phyloP scores from a whole-genome alignment of 176 grass and related monocot genomes.

The Puya raimondii region DNA sequence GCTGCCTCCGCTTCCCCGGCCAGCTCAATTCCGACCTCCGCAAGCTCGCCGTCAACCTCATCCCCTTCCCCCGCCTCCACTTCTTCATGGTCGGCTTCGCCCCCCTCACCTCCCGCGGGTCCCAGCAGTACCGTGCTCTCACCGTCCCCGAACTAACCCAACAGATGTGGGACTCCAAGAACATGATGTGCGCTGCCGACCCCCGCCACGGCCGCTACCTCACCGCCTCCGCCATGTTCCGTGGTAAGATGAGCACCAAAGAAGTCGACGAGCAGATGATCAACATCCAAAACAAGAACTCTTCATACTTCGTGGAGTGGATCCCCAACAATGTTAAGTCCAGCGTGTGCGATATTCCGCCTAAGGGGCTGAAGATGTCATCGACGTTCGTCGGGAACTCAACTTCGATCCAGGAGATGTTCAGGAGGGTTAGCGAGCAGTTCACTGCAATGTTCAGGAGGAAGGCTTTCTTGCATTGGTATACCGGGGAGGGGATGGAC shows the following conservation, averaged over 20 bases:
- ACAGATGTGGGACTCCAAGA: constrained; percentile 96
- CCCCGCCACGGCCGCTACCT: constrained; percentile 87
- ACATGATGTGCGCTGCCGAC: constrained; percentile 91
- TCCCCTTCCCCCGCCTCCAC: constrained; percentile 80
- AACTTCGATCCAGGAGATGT: constrained; percentile 93
- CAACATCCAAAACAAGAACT: constrained; percentile 90
- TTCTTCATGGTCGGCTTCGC: constrained; percentile 97
- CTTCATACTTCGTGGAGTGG: constrained; percentile 82
- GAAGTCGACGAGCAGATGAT: constrained; percentile 96
- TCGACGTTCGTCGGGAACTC: constrained; percentile 71
- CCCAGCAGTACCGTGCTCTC: constrained; percentile 67
- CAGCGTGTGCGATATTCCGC: constrained; percentile 67
- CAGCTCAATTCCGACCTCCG: constrained; percentile 88
- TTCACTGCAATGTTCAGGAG: constrained; percentile 90
- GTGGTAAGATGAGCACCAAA: constrained; percentile 94
- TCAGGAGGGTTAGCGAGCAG: constrained; percentile 68
- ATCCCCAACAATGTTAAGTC: constrained; percentile 90
- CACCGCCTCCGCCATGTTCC: constrained; percentile 76
- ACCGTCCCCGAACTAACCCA: constrained; percentile 83
- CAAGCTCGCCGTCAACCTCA: constrained; percentile 82
- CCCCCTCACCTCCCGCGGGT: constrained; percentile 59
- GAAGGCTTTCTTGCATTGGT: constrained; percentile 93
- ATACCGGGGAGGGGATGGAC: constrained; percentile 85
- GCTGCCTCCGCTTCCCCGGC: constrained; percentile 76
- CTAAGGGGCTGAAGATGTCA: constrained; percentile 65